Base-by-base conservation (phyloP, 805 yeast species). In the Sugiyamaella marilandica region DNA sequence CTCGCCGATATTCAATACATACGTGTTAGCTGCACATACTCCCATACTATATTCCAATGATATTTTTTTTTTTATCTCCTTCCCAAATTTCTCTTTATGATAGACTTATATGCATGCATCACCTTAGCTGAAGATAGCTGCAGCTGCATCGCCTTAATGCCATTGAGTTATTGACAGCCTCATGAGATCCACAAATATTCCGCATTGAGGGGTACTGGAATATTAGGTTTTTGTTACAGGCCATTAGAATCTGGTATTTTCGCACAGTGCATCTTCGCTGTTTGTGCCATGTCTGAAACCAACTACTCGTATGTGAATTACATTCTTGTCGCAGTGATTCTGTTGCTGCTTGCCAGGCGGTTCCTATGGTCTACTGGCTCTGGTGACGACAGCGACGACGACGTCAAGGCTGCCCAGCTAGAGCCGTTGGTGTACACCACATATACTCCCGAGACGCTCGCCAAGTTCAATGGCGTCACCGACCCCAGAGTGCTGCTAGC, bases 401-500 rank as follows among this genome's bases (percentile, higher is more conserved):
- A 45, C 11, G 19, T 31, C 5, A 29, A n/a, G 26, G 9, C 26
- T 2, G 35, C 29, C 16, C 13, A 32, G 11, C 21, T 50, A 8
- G 68, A 64, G 44, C 68, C 73, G 13, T 45, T 69, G 8, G 68
- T 66, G 36, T 67, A 59, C 54, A 78, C 64, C 45, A 55, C 56
- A 45, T 92, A 85, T 71, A 88, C 91, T 8, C 97, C 97, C 26
- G 67, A 73, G 52, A 79, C 87, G 1, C 73, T 92, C 24, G 79
- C 80, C 53, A 83, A 82, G 60, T 90, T 72, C 73, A 89, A 92
- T 67, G 98, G 98, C 1, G 79, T 74, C 50, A 89, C 85, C 58
- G 84, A 86, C 57, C 83, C 83, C 50, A 82, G 81, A 62, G 88
- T 92, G n/a, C 85, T 84, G 63, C 79, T 92, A 56, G 94, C 88